Evolutionary conservation across 768 basidiomycete genomes (phyloP).

Genomic region (Suillus spraguei): DNA sequence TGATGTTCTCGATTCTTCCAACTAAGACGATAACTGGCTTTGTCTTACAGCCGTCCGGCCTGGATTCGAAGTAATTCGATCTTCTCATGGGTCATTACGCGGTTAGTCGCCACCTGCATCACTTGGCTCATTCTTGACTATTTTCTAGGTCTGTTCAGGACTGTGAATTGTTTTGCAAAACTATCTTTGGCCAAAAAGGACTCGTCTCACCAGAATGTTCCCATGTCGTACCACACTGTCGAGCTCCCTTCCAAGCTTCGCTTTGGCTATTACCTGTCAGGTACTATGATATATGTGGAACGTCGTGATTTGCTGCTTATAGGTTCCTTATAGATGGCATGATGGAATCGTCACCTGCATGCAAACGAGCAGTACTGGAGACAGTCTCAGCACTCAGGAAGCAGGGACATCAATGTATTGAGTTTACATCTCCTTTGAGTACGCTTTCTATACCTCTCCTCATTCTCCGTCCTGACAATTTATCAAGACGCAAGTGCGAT

Average conservation of each 20-base stretch:
- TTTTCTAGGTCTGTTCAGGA: conserved; percentile 64
- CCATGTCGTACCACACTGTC: conserved; percentile 63
- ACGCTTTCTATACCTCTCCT: conserved; percentile 26
- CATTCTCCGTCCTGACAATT: conserved; percentile 2
- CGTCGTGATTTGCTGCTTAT: conserved; percentile 22
- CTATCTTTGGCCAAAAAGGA: conserved; percentile 50
- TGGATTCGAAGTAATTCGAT: conserved; percentile 71
- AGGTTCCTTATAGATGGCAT: conserved; percentile 48
- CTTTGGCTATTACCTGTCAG: conserved; percentile 75
- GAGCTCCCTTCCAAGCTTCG: conserved; percentile 57
- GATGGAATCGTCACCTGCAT: conserved; percentile 69
- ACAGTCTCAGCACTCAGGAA: conserved; percentile 65
- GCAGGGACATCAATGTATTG: conserved; percentile 80
- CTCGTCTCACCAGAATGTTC: conserved; percentile 40
- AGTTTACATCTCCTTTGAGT: conserved; percentile 62
- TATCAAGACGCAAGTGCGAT: conserved; percentile 49
- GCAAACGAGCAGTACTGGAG: conserved; percentile 72
- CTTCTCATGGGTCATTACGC: conserved; percentile 64
- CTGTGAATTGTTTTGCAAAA: conserved; percentile 58
- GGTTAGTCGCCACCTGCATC: conserved; percentile 37
- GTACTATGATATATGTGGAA: conserved; percentile 34
- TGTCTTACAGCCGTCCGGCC: conserved; percentile 48
- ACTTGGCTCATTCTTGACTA: conserved; percentile 9
- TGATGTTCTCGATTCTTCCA: conserved; percentile 1
- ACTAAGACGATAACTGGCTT: conserved; percentile 6